Percentiles rank a stretch among this genome's conserved stretches.
Conservation (phyloP, 176 grass and related monocot species). For the Aegilops sharonensis region DNA sequence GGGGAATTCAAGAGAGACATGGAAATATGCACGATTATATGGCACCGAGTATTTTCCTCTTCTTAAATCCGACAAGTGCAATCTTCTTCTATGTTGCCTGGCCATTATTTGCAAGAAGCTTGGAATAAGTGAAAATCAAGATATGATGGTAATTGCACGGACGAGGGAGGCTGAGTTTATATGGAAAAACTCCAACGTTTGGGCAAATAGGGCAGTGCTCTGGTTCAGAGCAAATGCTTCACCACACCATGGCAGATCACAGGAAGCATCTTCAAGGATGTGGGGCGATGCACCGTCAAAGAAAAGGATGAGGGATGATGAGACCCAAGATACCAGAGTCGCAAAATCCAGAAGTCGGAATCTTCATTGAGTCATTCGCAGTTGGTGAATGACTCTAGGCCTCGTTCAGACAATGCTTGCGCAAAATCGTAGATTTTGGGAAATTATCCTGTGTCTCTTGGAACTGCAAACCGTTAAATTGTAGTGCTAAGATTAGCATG, state of each 20-base stretch:
- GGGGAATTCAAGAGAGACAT: slow-evolving; percentile 1
- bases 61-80: background rate
- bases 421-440: slow-evolving; percentile 31
- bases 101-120: slow-evolving; percentile 7
- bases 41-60: background rate
- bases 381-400: slow-evolving; percentile 32
- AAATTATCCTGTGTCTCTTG: background rate
- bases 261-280: slow-evolving; percentile 30
- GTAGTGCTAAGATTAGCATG: too few species aligned
- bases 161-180: background rate
- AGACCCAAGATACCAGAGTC: slow-evolving; percentile 25
- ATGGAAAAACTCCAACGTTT: background rate
- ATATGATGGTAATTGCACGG: background rate
- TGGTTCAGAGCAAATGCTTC: slow-evolving; percentile 21
- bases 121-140: background rate
- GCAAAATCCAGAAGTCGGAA: slow-evolving; percentile 20
- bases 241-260: slow-evolving; percentile 14
- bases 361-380: background rate
- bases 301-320: slow-evolving; percentile 41
- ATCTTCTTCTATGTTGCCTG: background rate
- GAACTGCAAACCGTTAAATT: background rate
- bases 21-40: slow-evolving; percentile 15
- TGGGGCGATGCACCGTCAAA: slow-evolving; percentile 30
- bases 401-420: slow-evolving; percentile 24
- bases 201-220: background rate